phyloP scores from a whole-genome alignment of 2,329 filamentous ascomycete genomes.

The Seiridium unicorne region DNA sequence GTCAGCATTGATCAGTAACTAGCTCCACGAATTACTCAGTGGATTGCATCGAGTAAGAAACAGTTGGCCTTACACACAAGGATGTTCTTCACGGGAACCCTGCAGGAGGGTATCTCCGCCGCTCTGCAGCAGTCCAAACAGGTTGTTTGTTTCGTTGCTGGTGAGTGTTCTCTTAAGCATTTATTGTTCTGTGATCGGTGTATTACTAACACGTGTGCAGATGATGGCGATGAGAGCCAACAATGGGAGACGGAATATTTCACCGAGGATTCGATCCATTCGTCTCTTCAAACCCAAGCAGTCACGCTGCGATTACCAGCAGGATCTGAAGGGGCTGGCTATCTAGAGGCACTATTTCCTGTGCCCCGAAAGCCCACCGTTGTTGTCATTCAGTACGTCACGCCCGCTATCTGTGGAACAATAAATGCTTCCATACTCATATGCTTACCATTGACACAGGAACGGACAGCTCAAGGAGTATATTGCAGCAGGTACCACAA shows the following conservation, averaged over 20 bases:
- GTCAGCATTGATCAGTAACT: too few relatives aligned
- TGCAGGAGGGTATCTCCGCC: slow-evolving; percentile 77
- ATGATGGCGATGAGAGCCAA: slow-evolving; percentile 66
- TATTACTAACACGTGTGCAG: slow-evolving; percentile 39
- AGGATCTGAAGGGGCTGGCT: slow-evolving; percentile 77
- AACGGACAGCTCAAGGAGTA: slow-evolving; percentile 79
- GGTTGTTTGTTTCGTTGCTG: slow-evolving; percentile 81
- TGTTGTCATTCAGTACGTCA: slow-evolving; percentile 68
- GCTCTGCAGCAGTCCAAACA: slow-evolving; percentile 75
- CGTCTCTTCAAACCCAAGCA: slow-evolving; percentile 58
- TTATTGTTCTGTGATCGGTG: too few relatives aligned
- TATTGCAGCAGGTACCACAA: slow-evolving; percentile 61
- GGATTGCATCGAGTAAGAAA: not conserved
- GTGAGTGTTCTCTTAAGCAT: slow-evolving; percentile 39
- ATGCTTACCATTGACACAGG: slow-evolving; percentile 23
- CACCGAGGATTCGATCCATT: slow-evolving; percentile 52
- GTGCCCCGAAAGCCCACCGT: slow-evolving; percentile 76
- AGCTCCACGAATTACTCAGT: not conserved
- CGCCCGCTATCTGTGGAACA: not conserved
- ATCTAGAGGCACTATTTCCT: slow-evolving; percentile 79
- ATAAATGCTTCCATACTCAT: not conserved
- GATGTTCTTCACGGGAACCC: slow-evolving; percentile 77
- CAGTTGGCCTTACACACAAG: not conserved
- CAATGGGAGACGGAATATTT: slow-evolving; percentile 73
- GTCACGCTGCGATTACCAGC: slow-evolving; percentile 69